Evolutionary conservation across 83 land plant genomes (phyloP).

Genomic region (Diphasiastrum complanatum): DNA sequence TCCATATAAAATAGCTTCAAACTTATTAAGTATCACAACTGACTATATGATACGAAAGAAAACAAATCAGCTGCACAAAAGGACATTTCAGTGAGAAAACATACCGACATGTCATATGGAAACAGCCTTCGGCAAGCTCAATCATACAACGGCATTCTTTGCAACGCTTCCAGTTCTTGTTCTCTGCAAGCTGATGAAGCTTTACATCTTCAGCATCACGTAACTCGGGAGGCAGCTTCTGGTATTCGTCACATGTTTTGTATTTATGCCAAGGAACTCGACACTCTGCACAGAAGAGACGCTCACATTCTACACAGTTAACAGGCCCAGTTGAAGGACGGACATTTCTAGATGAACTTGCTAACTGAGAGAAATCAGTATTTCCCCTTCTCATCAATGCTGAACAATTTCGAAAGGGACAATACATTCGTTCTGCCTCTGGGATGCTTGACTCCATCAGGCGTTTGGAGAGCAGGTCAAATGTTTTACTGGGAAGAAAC

Average conservation of each 20-base stretch:
- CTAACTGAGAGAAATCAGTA: slow-evolving; percentile 24
- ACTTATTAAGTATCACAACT: no score
- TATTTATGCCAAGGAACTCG: slow-evolving; percentile 80
- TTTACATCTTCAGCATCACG: slow-evolving; percentile 47
- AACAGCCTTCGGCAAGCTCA: slow-evolving; percentile 92
- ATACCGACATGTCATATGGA: slow-evolving; percentile 95
- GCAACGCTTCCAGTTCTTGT: slow-evolving; percentile 71
- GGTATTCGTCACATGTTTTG: slow-evolving; percentile 55
- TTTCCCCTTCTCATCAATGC: slow-evolving; percentile 57
- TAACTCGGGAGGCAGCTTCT: slow-evolving; percentile 30
- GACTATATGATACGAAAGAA: no score
- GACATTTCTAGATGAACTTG: slow-evolving; percentile 13
- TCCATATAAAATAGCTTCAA: no score
- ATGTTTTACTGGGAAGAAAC: slow-evolving; percentile 49
- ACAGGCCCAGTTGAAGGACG: slow-evolving; percentile 17
- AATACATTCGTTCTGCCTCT: slow-evolving; percentile 67
- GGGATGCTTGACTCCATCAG: slow-evolving; percentile 72
- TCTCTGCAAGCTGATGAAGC: slow-evolving; percentile 54
- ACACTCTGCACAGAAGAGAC: slow-evolving; percentile 70
- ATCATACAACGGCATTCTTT: slow-evolving; percentile 84
- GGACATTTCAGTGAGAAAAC: no score
- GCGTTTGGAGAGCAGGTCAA: slow-evolving; percentile 41
- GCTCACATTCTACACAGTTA: slow-evolving; percentile 58
- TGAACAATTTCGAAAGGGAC: slow-evolving; percentile 76
- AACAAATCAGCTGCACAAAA: no score